phyloP scores from a whole-genome alignment of 768 basidiomycete genomes.

The Boletus tomentosulus region DNA sequence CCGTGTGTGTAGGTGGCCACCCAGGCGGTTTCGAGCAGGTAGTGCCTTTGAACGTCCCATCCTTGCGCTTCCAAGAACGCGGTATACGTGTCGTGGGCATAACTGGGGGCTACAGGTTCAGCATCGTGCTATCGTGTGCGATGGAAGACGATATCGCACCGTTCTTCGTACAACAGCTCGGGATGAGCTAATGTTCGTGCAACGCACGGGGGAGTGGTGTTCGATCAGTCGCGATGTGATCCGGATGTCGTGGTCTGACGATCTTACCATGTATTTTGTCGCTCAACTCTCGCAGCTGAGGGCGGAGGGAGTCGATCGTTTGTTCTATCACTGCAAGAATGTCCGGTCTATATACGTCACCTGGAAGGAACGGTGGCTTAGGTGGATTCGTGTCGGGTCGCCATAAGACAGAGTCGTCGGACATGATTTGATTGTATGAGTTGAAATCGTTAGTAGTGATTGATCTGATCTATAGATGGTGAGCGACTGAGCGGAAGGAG shows the following conservation, averaged over 20 bases:
- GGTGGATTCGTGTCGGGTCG: conserved; percentile 31
- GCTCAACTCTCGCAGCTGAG: conserved; percentile 59
- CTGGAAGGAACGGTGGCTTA: conserved; percentile 24
- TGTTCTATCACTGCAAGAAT: conserved; percentile 57
- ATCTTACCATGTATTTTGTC: conserved; percentile 65
- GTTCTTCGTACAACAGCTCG: conserved; percentile 65
- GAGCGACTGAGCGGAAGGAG: too few relatives aligned
- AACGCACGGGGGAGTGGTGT: not conserved
- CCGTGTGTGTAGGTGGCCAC: conserved; percentile 65
- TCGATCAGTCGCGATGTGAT: conserved; percentile 2
- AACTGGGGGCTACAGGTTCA: conserved; percentile 33
- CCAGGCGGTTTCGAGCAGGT: conserved; percentile 74
- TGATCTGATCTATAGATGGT: too few relatives aligned
- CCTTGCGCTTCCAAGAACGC: conserved; percentile 62
- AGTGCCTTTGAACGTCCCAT: conserved; percentile 59
- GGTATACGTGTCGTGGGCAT: conserved; percentile 70
- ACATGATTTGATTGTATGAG: conserved; percentile 5
- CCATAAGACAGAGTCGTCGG: conserved; percentile 33
- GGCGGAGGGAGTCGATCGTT: conserved; percentile 48
- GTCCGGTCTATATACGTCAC: conserved; percentile 50
- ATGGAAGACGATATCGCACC: conserved; percentile 34
- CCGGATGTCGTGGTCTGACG: not conserved
- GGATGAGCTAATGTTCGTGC: conserved; percentile 51
- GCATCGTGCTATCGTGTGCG: not conserved
- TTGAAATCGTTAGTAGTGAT: too few relatives aligned